phyloP scores from a whole-genome alignment of 192 early-diverging fungal genomes.

The Spizellomyces punctatus region DNA sequence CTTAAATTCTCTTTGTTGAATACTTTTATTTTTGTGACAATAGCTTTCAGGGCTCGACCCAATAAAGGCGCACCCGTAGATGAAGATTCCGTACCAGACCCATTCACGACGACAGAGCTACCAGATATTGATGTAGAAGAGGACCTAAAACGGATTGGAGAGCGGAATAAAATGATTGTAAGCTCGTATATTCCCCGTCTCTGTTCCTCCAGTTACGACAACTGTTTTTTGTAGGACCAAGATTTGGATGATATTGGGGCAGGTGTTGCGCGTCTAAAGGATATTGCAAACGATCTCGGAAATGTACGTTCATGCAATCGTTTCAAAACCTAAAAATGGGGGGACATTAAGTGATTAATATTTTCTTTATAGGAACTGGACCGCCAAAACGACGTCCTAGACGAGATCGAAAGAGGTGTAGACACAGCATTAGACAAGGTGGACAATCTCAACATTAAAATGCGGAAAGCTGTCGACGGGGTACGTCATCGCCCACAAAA shows the following conservation, averaged over 20 bases:
- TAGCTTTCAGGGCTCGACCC: too few species aligned
- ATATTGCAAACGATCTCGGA: slow-evolving; percentile 62
- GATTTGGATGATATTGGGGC: slow-evolving; percentile 55
- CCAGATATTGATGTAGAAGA: slow-evolving; percentile 69
- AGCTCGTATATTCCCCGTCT: slow-evolving; percentile 2
- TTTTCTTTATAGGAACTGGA: slow-evolving; percentile 54
- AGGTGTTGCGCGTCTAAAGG: slow-evolving; percentile 53
- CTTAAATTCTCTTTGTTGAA: too few species aligned
- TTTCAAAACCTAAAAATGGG: slow-evolving; percentile 18
- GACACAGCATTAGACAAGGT: slow-evolving; percentile 60
- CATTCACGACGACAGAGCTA: slow-evolving; percentile 50
- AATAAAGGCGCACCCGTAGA: neutral
- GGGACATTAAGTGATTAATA: neutral
- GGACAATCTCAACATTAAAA: slow-evolving; percentile 60
- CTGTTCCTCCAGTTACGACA: too few species aligned
- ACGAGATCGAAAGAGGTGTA: slow-evolving; percentile 57
- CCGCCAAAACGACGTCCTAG: slow-evolving; percentile 57
- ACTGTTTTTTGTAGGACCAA: slow-evolving; percentile 46
- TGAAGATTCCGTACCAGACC: slow-evolving; percentile 38
- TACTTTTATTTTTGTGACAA: too few species aligned
- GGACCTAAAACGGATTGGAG: slow-evolving; percentile 57
- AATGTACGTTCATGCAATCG: slow-evolving; percentile 31
- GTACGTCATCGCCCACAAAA: too few species aligned
- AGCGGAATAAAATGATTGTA: slow-evolving; percentile 58
- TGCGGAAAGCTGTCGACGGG: slow-evolving; percentile 57